These are phyloP conservation scores for Vigna hirtella DNA, from an alignment of 306 rosid species.

Conservation along the genomic window DNA sequence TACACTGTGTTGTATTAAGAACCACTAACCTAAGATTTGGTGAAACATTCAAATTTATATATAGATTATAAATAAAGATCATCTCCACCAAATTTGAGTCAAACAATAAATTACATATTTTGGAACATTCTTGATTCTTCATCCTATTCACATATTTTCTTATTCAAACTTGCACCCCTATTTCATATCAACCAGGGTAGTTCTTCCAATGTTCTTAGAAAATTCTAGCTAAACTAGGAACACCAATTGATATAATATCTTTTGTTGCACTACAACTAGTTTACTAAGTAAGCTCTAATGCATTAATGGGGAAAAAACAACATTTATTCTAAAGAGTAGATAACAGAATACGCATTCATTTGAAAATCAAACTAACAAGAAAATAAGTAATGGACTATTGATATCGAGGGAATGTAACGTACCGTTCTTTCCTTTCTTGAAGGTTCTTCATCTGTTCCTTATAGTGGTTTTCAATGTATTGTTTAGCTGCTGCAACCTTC, in stretches of 20 bases:
- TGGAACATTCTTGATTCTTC: neutral
- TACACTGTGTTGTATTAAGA: neutral
- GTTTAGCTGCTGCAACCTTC: conserved; percentile 91
- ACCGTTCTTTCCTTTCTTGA: conserved; percentile 95
- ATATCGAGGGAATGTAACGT: neutral
- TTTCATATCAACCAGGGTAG: neutral
- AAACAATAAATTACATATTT: neutral
- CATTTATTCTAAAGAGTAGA: neutral
- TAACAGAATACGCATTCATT: neutral
- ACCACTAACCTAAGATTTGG: neutral
- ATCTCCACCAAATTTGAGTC: neutral
- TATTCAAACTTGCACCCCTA: neutral
- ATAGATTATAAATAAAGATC: neutral
- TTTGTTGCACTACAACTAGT: neutral
- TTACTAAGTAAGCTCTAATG: neutral
- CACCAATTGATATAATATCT: neutral
- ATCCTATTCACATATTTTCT: neutral
- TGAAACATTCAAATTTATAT: neutral
- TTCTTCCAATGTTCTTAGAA: neutral
- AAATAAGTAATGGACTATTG: neutral
- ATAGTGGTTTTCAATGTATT: conserved; percentile 93
- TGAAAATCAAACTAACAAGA: no score
- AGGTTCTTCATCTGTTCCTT: conserved; percentile 96
- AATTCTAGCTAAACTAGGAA: neutral
- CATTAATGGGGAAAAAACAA: neutral